Conservation (phyloP, 2,329 filamentous ascomycete genomes). For the Hypoxylon sp. region DNA sequence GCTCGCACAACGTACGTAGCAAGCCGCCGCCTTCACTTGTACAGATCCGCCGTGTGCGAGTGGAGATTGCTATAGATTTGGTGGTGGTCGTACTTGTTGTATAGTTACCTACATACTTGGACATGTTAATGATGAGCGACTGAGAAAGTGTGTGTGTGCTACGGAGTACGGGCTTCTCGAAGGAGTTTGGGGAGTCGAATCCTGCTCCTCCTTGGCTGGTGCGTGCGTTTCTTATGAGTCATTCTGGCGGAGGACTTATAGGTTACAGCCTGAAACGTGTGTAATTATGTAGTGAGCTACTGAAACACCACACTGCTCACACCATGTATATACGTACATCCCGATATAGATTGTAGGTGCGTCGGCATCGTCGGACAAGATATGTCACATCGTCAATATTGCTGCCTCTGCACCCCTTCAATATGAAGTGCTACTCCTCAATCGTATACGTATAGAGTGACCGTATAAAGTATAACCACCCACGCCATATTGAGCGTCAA, state of each 20-base stretch:
- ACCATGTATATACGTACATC: neutral
- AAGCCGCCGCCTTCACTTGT: neutral
- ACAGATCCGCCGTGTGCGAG: conserved; percentile 3
- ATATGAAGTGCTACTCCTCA: neutral
- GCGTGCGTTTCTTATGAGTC: conserved; percentile 8
- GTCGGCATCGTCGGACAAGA: neutral
- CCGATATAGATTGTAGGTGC: too few relatives aligned
- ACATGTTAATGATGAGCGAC: neutral
- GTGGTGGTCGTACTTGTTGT: neutral
- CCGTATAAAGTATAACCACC: neutral
- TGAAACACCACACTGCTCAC: neutral
- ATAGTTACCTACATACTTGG: too few relatives aligned
- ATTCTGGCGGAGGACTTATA: neutral
- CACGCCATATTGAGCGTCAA: neutral
- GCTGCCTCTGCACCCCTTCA: neutral
- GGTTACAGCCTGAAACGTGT: neutral
- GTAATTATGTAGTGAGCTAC: neutral
- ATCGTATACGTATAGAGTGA: neutral
- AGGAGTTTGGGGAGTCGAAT: conserved; percentile 12
- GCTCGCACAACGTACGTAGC: neutral
- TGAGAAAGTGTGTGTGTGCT: neutral
- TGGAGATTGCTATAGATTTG: neutral
- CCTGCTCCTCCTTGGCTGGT: conserved; percentile 3
- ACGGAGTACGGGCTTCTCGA: conserved; percentile 15
- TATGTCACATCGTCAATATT: neutral